Evolutionary conservation across 2,329 filamentous ascomycete genomes (phyloP), one percentile per base, ranked within the genome.

Genomic region (Talaromyces funiculosus): DNA sequence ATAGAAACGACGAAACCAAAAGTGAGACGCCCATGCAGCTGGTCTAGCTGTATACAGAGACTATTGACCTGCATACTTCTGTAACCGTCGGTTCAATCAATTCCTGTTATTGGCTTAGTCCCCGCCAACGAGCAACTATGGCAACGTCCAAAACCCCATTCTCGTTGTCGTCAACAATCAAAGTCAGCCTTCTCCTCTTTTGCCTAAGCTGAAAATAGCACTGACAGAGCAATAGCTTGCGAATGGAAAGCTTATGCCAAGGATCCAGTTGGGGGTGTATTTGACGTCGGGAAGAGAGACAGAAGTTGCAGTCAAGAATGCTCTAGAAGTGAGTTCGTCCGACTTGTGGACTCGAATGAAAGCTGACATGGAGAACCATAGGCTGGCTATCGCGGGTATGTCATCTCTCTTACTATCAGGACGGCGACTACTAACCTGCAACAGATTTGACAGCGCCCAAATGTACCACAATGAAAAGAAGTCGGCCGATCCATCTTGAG

Each of bases 201-300:
- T 18, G 22, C 3, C 3, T 4, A 29, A 22, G 26, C 5, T 29
- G 14, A 24, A 9, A 26, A 18, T 16, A 10, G 18, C 33, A 49
- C 60, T 61, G 33, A 61, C 35, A 8, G 16, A 37, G 42, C 20
- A 10, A 31, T 51, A 86, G 79, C 82, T 89, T 60, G 74, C 83
- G 67, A 89, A 89, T 78, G 85, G 86, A 69, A 75, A 82, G 60
- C 78, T 78, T 14, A 90, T 90, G 74, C 89, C 89, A 14, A 84
- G 83, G 67, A 85, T 91, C 65, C 88, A 91, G 65, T 82, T 91
- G 1, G 89, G 89, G 4, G 84, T 91, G 10, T 92, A 91, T 75
- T 80, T 88, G 76, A 89, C 88, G 72, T 83, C 81, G 3, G 84
- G 86, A 1, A 71, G 71, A 26, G 86, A 90, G 68, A 86, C 84